Conservation (phyloP, 2,329 filamentous ascomycete genomes). For the Nigrospora osmanthi region DNA sequence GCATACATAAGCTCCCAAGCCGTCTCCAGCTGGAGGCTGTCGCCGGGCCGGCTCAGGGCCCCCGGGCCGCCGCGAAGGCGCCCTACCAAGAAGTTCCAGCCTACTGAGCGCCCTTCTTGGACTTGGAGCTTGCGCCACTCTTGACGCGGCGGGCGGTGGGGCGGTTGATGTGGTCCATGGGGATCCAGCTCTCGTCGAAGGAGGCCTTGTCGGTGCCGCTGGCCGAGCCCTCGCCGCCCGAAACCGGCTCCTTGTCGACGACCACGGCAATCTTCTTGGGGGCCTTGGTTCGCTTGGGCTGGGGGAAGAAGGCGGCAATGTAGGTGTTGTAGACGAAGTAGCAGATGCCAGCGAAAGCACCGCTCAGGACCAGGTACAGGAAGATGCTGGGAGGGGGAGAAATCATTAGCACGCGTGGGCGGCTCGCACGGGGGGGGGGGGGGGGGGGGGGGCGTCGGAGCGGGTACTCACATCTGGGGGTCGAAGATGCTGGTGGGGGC, state of each 20-base stretch:
- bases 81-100: constrained; percentile 21
- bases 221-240: constrained; percentile 64
- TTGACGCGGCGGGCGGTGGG: constrained; percentile 65
- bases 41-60: neutral
- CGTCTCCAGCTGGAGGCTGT: neutral
- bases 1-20: neutral
- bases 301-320: constrained; percentile 92
- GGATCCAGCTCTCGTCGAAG: constrained; percentile 93
- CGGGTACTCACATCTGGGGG: constrained; percentile 80
- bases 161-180: constrained; percentile 79
- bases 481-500: constrained; percentile 87
- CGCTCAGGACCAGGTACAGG: constrained; percentile 86
- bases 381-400: constrained; percentile 62
- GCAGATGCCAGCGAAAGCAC: constrained; percentile 67
- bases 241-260: constrained; percentile 49
- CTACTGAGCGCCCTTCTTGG: constrained; percentile 15
- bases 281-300: constrained; percentile 50
- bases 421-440: constrained; percentile 1
- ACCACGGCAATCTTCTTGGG: constrained; percentile 57
- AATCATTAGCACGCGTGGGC: neutral
- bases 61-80: neutral
- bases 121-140: constrained; percentile 43
- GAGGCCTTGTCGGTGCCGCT: constrained; percentile 56
- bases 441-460: too few species aligned
- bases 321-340: constrained; percentile 99